Evolutionary conservation across 2,329 filamentous ascomycete genomes (phyloP), one percentile per base, ranked within the genome.

Genomic region (Epicoccum nigrum): DNA sequence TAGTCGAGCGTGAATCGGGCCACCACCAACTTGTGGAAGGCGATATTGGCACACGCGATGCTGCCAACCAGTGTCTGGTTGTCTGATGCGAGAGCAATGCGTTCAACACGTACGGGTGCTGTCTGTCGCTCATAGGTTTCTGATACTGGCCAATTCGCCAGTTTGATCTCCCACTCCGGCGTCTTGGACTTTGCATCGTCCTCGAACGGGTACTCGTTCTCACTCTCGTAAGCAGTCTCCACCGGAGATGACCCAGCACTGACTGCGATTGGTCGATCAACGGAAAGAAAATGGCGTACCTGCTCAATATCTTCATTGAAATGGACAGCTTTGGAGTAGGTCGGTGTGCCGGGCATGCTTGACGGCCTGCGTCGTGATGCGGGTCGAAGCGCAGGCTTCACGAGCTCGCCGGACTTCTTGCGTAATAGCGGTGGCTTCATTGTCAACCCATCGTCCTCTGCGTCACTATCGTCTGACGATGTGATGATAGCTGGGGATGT

Each of bases 371-470:
- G 83, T 59, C 84, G 83, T n/a, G 89, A 89, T 11, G 90, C 81
- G 31, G 88, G 86, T 42, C 94, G 86, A 43, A 99, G 83, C 16
- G 94, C 94, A 11, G 94, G 94, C 64, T 94, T 87, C 51, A 99
- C 94, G 28, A 99, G 82, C 76, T 99, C 94, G 27, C 94, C 94
- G 31, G 94, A 97, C 81, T 99, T 99, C 79, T 99, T 99, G 65
- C 94, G 87, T 9, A 99, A 86, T 86, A 97, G 95, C 45, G 86
- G 86, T n/a, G 92, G 92, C 76, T 94, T 95, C 64, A 77, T 80
- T 57, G 69, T 74, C 54, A 82, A 64, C 48, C 77, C 87, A 76
- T 72, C 85, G 76, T 67, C 71, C 81, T 87, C 59, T 74, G 83
- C 68, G 53, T 84, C 80, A 61, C 79, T 81, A 37, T 81, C 82